phyloP scores from a whole-genome alignment of 164 flowering plant species.

The Magnolia sinica region DNA sequence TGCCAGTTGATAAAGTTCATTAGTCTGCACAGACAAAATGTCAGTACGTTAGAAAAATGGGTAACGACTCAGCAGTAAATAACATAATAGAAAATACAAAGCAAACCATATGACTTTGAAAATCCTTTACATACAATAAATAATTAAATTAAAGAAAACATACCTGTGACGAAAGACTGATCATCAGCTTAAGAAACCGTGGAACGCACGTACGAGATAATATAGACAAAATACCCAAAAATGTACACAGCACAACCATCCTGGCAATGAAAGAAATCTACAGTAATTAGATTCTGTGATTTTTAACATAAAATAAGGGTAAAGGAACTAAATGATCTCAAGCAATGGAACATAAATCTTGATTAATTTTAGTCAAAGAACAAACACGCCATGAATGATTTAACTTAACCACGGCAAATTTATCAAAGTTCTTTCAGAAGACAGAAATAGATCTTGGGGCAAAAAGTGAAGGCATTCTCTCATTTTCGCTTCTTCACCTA shows the following conservation, averaged over 20 bases:
- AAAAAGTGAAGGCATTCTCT: too few relatives aligned
- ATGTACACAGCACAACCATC: constrained; percentile 65
- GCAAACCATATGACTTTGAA: background rate
- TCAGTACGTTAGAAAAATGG: background rate
- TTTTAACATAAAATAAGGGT: background rate
- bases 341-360: background rate
- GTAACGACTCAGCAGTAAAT: background rate
- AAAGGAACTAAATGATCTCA: background rate
- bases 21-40: constrained; percentile 57
- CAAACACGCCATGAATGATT: too few relatives aligned
- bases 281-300: background rate
- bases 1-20: constrained; percentile 94
- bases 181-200: constrained; percentile 92
- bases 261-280: constrained; percentile 25
- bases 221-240: constrained; percentile 65
- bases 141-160: constrained; percentile 2
- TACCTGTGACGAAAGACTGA: constrained; percentile 89
- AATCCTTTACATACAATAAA: background rate
- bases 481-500: too few relatives aligned
- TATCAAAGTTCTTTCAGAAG: too few relatives aligned
- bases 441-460: too few relatives aligned
- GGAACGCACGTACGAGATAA: constrained; percentile 80
- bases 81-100: too few relatives aligned
- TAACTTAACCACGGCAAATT: too few relatives aligned
- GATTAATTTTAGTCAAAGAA: too few relatives aligned